These are phyloP conservation scores for Pouteria glomerata DNA, from an alignment of 148 eudicot species.

Conservation along the genomic window DNA sequence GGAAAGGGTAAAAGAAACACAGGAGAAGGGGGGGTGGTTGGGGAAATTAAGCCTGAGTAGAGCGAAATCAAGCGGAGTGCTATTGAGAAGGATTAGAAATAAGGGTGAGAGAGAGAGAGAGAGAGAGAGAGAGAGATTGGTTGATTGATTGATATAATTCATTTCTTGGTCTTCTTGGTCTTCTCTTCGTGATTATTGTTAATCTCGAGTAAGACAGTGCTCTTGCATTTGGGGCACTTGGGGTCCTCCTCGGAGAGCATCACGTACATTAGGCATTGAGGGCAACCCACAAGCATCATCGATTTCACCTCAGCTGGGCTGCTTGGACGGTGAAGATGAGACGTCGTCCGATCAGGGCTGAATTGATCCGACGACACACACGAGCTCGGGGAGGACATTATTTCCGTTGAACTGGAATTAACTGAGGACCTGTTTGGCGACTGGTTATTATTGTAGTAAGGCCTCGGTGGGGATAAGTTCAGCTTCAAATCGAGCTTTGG, in stretches of 20 bases:
- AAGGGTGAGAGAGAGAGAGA: too few species aligned
- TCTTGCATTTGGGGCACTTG: slow-evolving; percentile 49
- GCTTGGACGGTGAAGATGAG: not conserved
- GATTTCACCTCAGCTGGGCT: slow-evolving; percentile 43
- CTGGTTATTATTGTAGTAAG: not conserved
- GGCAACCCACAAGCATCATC: slow-evolving; percentile 32
- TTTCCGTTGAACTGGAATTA: not conserved
- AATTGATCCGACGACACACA: slow-evolving; percentile 43
- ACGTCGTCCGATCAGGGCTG: not conserved
- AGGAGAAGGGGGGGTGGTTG: too few species aligned
- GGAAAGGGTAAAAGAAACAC: too few species aligned
- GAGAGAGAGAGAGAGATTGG: not conserved
- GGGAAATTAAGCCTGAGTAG: too few species aligned
- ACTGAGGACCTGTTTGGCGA: not conserved
- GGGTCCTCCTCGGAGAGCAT: slow-evolving; percentile 45
- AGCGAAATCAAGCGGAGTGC: too few species aligned
- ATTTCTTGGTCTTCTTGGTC: not conserved
- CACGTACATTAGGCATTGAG: slow-evolving; percentile 43
- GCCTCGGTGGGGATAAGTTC: slow-evolving; percentile 17
- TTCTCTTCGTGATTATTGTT: slow-evolving; percentile 2
- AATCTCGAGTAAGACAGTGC: slow-evolving; percentile 43
- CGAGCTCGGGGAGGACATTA: slow-evolving; percentile 26
- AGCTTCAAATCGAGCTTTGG: slow-evolving; percentile 36
- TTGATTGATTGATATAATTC: not conserved
- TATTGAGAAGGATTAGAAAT: too few species aligned